phyloP scores from a whole-genome alignment of 139 green algal species.

The Chlamydomonas sphaeroides region DNA sequence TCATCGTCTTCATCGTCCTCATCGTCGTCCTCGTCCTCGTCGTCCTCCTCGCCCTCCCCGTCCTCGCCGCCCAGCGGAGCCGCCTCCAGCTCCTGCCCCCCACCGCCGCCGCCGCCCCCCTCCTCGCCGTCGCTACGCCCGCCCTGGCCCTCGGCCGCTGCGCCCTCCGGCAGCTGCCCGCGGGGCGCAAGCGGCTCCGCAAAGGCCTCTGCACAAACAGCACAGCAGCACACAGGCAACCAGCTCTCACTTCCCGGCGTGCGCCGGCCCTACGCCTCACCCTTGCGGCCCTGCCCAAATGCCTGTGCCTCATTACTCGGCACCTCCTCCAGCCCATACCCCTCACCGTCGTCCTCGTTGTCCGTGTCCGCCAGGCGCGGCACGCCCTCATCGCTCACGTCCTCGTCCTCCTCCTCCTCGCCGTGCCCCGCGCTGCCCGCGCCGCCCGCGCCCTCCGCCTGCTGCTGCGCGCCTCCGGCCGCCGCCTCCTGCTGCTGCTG shows the following conservation, averaged over 20 bases:
- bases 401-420: neutral
- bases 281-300: too few relatives aligned
- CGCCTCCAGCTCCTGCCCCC: neutral
- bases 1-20: neutral
- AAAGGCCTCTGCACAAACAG: too few relatives aligned
- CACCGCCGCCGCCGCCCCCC: neutral
- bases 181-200: too few relatives aligned
- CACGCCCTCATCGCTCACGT: neutral
- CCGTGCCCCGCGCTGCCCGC: neutral
- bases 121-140: conserved; percentile 2
- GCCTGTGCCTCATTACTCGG: too few relatives aligned
- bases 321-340: too few relatives aligned
- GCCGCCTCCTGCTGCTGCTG: neutral
- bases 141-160: too few relatives aligned
- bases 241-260: too few relatives aligned
- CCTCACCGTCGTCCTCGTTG: neutral
- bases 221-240: too few relatives aligned
- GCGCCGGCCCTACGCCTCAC: too few relatives aligned
- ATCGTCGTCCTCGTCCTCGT: neutral
- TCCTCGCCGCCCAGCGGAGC: neutral
- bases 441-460: neutral
- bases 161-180: too few relatives aligned
- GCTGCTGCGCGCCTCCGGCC: neutral
- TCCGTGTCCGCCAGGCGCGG: neutral
- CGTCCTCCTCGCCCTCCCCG: neutral